A percentile compares a stretch with the other conserved stretches of the same genome.
phyloP scores from a whole-genome alignment of 345 rosid species.

The Rubroshorea leprosula region DNA sequence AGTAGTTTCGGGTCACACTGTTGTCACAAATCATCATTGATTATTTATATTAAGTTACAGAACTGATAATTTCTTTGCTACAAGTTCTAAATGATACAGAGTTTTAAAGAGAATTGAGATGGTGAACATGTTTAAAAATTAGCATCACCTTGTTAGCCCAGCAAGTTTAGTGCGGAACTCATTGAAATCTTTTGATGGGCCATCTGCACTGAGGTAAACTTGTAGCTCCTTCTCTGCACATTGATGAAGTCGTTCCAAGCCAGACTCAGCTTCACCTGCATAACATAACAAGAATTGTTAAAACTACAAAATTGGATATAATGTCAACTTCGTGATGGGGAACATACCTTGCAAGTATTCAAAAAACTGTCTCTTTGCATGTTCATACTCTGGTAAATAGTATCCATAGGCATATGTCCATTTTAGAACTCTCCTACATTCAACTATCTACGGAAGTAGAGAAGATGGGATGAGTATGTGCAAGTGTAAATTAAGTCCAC shows the following conservation, averaged over 20 bases:
- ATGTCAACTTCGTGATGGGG: slow-evolving; percentile 6
- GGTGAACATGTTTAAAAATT: neutral
- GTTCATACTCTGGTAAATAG: slow-evolving; percentile 70
- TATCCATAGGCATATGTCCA: slow-evolving; percentile 91
- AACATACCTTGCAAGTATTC: slow-evolving; percentile 76
- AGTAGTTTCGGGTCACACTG: slow-evolving; percentile 83
- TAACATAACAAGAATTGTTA: slow-evolving; percentile 6
- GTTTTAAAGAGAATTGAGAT: neutral
- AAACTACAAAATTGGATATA: slow-evolving; percentile 4
- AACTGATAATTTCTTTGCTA: neutral
- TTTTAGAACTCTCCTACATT: slow-evolving; percentile 81
- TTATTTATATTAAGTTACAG: neutral
- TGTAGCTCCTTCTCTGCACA: slow-evolving; percentile 85
- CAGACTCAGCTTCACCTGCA: slow-evolving; percentile 85
- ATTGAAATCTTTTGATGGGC: slow-evolving; percentile 66
- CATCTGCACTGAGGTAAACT: slow-evolving; percentile 43
- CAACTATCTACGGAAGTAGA: slow-evolving; percentile 49
- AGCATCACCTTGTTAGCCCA: slow-evolving; percentile 64
- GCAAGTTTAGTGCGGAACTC: slow-evolving; percentile 86
- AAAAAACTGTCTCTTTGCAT: slow-evolving; percentile 68
- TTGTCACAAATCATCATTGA: slow-evolving; percentile 7
- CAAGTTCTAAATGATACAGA: neutral
- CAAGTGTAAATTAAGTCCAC: slow-evolving; percentile 1
- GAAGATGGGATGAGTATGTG: slow-evolving; percentile 10
- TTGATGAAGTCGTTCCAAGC: slow-evolving; percentile 85